Conservation (phyloP, 179 eudicot species). For the Spergularia azorica region DNA sequence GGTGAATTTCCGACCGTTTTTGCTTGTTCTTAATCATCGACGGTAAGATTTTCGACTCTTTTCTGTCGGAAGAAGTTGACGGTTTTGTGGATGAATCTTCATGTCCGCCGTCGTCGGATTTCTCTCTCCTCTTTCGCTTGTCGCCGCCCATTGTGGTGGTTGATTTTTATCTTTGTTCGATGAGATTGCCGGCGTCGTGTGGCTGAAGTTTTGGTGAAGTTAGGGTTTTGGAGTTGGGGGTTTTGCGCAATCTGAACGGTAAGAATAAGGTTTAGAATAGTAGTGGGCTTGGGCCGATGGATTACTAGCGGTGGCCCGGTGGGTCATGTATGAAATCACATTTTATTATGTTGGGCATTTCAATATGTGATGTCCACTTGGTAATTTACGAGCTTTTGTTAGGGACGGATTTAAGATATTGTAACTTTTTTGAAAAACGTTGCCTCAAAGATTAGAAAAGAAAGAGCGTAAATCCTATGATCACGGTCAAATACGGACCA, state of each 20-base stretch:
- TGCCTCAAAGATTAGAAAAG: too few species aligned
- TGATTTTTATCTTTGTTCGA: neutral
- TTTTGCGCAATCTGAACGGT: too few species aligned
- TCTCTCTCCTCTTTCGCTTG: constrained; percentile 24
- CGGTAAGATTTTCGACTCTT: constrained; percentile 50
- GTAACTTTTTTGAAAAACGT: too few species aligned
- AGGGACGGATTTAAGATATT: too few species aligned
- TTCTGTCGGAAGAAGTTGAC: constrained; percentile 25
- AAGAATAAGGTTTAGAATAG: neutral
- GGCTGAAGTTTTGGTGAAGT: neutral
- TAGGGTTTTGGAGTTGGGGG: constrained; percentile 28
- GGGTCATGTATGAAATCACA: too few species aligned
- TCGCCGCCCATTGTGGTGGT: constrained; percentile 18
- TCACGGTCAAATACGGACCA: too few species aligned
- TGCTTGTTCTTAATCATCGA: constrained; percentile 88
- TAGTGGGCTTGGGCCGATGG: neutral
- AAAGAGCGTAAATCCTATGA: too few species aligned
- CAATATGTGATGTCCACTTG: too few species aligned
- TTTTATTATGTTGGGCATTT: too few species aligned
- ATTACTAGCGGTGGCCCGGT: too few species aligned
- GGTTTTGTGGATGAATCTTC: constrained; percentile 10
- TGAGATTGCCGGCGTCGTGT: neutral
- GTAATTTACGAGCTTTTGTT: too few species aligned
- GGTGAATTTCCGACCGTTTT: constrained; percentile 72
- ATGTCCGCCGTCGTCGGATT: constrained; percentile 16